Conservation (phyloP, 768 basidiomycete species). For the Chalciporus pseudorubinellus region DNA sequence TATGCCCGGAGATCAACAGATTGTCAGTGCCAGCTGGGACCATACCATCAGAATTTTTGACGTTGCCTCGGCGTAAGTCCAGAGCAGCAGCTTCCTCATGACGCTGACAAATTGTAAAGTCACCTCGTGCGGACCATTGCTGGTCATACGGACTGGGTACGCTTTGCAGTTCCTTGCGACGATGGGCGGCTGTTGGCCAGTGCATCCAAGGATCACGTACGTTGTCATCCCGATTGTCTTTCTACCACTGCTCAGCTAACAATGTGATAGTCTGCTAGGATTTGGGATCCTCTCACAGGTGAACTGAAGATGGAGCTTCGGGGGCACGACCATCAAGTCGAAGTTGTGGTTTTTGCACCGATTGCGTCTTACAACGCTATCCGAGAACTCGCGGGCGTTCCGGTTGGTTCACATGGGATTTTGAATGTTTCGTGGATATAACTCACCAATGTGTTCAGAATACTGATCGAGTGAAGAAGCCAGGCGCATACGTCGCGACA, state of each 20-base stretch:
- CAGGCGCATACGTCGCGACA: slow-evolving; percentile 66
- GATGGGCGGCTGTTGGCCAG: slow-evolving; percentile 77
- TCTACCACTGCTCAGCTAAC: not conserved
- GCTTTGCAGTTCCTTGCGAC: slow-evolving; percentile 58
- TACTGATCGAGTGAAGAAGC: slow-evolving; percentile 48
- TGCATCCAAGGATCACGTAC: slow-evolving; percentile 85
- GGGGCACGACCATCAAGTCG: slow-evolving; percentile 86
- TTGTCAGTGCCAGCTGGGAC: slow-evolving; percentile 87
- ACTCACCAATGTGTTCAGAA: slow-evolving; percentile 34
- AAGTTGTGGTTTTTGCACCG: slow-evolving; percentile 80
- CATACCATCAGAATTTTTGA: slow-evolving; percentile 85
- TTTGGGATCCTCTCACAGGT: slow-evolving; percentile 72
- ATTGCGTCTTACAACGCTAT: slow-evolving; percentile 71
- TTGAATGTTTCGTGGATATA: not conserved
- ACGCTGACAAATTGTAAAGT: slow-evolving; percentile 36
- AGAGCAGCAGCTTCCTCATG: not conserved
- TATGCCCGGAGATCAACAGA: slow-evolving; percentile 76
- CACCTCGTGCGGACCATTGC: slow-evolving; percentile 73
- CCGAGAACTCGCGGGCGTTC: slow-evolving; percentile 70
- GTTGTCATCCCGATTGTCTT: slow-evolving; percentile 16
- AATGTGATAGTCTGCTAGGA: slow-evolving; percentile 59
- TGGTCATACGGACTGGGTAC: slow-evolving; percentile 86
- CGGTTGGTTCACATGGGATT: slow-evolving; percentile 42
- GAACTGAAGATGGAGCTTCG: slow-evolving; percentile 80
- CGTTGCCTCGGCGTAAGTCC: slow-evolving; percentile 75